phyloP scores from a whole-genome alignment of 805 yeast genomes.

The Nakazawaea anatomiae region DNA sequence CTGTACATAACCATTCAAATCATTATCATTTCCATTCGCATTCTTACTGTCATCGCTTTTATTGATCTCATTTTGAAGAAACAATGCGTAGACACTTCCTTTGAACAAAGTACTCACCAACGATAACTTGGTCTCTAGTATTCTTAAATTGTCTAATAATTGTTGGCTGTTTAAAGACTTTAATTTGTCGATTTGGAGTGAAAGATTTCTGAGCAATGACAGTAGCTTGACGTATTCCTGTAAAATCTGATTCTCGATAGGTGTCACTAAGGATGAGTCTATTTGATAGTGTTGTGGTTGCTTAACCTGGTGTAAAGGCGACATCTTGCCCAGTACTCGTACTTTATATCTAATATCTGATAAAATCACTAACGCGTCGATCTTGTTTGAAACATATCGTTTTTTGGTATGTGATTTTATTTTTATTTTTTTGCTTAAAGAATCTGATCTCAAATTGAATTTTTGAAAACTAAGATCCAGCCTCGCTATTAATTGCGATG shows the following conservation, averaged over 20 bases:
- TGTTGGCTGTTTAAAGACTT: constrained; percentile 22
- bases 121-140: constrained; percentile 35
- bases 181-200: constrained; percentile 28
- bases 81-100: constrained; percentile 31
- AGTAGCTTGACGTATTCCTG: constrained; percentile 33
- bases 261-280: constrained; percentile 3
- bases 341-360: too few species aligned
- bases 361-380: too few species aligned
- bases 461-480: too few species aligned
- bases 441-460: too few species aligned
- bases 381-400: too few species aligned
- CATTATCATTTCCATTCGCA: background rate
- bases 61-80: constrained; percentile 4
- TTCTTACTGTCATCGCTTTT: background rate
- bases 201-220: constrained; percentile 24
- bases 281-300: background rate
- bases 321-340: too few species aligned
- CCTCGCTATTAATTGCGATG: too few species aligned
- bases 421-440: too few species aligned
- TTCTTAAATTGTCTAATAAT: constrained; percentile 30
- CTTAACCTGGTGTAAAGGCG: too few species aligned
- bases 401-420: too few species aligned
- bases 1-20: too few species aligned
- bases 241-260: constrained; percentile 27
- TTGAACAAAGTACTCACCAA: constrained; percentile 39